Evolutionary conservation across 23 red algal genomes (phyloP).

Genomic region (Cyanidiococcus yangmingshanensis): DNA sequence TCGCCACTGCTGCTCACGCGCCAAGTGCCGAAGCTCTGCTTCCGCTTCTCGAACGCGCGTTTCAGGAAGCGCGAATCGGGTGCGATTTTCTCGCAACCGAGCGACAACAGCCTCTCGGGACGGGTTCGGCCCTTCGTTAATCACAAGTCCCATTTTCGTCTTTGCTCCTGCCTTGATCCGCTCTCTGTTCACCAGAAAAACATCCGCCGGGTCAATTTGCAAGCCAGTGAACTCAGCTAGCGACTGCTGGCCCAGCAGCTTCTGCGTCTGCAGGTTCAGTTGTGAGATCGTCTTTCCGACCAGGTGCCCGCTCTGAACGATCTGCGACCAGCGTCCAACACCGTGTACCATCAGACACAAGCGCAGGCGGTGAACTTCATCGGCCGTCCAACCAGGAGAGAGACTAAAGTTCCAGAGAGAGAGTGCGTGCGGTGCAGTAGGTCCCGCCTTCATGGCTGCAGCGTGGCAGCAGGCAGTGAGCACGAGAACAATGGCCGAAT

Average conservation of each 20-base stretch:
- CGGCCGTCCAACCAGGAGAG: constrained; percentile 29
- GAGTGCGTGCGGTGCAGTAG: constrained; percentile 13
- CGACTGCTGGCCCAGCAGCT: constrained; percentile 28
- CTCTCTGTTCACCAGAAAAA: constrained; percentile 6
- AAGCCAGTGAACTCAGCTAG: constrained; percentile 30
- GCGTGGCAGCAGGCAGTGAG: not conserved
- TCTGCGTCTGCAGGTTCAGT: constrained; percentile 35
- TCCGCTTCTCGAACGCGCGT: constrained; percentile 16
- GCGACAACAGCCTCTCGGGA: constrained; percentile 20
- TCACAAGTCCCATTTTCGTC: constrained; percentile 24
- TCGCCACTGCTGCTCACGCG: constrained; percentile 14
- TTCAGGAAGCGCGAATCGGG: constrained; percentile 1
- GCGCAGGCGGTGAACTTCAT: constrained; percentile 24
- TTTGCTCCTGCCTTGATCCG: constrained; percentile 15
- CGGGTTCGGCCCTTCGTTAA: constrained; percentile 29
- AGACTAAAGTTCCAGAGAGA: constrained; percentile 34
- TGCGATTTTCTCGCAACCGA: constrained; percentile 25
- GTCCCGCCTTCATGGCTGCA: not conserved
- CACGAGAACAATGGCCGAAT: not conserved
- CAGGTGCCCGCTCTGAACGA: constrained; percentile 24
- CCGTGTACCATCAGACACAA: constrained; percentile 31
- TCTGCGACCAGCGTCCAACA: constrained; percentile 32
- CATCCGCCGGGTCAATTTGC: constrained; percentile 27
- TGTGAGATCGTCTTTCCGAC: constrained; percentile 28
- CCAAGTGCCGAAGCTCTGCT: not conserved